These are phyloP conservation scores for Ganoderma sp. DNA, from an alignment of 1,284 basidiomycete species.

Conservation along the genomic window DNA sequence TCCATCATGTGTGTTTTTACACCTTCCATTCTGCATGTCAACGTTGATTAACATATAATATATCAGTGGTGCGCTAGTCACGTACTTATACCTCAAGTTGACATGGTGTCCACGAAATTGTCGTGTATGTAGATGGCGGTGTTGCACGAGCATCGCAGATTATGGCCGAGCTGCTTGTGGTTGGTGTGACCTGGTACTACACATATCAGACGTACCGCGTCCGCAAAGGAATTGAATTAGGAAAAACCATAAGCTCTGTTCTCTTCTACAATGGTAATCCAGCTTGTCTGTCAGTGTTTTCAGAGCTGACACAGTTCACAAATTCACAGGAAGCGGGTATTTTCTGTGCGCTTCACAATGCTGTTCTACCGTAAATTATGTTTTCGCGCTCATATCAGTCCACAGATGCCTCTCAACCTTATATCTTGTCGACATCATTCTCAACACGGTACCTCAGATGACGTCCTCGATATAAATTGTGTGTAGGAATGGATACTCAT, in stretches of 20 bases:
- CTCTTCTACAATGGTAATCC: not conserved
- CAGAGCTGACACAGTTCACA: not conserved
- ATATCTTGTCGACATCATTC: not conserved
- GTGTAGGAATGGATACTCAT: not conserved
- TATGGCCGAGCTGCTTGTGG: not conserved
- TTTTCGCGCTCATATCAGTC: not conserved
- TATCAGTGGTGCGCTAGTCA: not conserved
- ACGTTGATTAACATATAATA: not conserved
- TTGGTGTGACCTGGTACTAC: not conserved
- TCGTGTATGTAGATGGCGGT: not conserved
- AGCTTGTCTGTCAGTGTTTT: not conserved
- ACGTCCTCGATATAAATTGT: not conserved
- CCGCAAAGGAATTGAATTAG: not conserved
- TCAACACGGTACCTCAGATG: not conserved
- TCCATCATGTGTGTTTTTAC: not conserved
- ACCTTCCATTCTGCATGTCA: not conserved
- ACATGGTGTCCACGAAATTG: not conserved
- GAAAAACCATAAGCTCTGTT: not conserved
- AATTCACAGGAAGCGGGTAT: not conserved
- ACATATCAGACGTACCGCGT: not conserved
- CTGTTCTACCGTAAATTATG: not conserved
- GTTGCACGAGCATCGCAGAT: not conserved
- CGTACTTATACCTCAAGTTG: not conserved
- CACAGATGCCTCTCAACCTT: not conserved
- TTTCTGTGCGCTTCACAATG: not conserved